phyloP scores from a whole-genome alignment of 2,329 filamentous ascomycete species.

The Aspergillus costaricaensis region DNA sequence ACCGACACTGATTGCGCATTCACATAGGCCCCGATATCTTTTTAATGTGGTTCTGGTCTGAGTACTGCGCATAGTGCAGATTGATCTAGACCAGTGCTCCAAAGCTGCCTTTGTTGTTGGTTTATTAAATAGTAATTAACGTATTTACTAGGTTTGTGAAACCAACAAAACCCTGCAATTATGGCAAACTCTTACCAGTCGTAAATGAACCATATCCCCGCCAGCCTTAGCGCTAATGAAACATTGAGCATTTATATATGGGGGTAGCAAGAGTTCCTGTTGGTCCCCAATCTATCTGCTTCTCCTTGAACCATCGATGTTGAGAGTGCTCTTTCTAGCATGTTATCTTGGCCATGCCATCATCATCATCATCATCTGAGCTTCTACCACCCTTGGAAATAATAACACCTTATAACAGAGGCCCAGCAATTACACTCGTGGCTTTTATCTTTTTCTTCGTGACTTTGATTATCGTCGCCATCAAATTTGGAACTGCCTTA shows the following conservation, averaged over 20 bases:
- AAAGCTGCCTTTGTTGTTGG: background rate
- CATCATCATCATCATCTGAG: background rate
- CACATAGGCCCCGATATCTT: background rate
- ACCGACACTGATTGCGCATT: background rate
- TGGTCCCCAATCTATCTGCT: background rate
- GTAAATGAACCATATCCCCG: background rate
- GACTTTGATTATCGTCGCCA: constrained; percentile 18
- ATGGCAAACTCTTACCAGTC: background rate
- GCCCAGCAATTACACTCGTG: background rate
- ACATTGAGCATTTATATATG: background rate
- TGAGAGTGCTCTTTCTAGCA: background rate
- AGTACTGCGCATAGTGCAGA: background rate
- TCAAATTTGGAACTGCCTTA: constrained; percentile 15
- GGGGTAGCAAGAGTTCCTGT: background rate
- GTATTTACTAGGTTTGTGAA: background rate
- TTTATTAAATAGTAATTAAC: background rate
- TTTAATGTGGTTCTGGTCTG: background rate
- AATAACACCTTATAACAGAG: background rate
- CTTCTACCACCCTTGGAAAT: background rate
- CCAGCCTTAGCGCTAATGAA: background rate
- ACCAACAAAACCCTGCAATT: background rate
- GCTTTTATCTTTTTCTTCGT: constrained; percentile 11
- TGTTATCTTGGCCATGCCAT: background rate
- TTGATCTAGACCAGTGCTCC: background rate
- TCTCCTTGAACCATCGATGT: too few relatives aligned